Conservation (phyloP, 148 eudicot species). For the Amaranthus cruentus region DNA sequence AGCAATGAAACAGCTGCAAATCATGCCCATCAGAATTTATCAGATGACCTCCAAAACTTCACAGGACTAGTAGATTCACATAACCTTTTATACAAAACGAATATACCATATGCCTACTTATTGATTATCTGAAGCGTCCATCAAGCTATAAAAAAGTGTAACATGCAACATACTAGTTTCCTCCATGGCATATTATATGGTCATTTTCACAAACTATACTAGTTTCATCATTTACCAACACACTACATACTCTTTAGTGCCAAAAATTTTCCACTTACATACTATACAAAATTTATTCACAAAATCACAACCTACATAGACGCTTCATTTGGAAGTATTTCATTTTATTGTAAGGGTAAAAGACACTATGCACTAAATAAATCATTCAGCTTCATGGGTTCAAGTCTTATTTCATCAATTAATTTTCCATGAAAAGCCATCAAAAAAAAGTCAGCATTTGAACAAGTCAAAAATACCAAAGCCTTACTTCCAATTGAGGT, state of each 20-base stretch:
- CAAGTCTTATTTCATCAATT: background rate
- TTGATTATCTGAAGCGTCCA: background rate
- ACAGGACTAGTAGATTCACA: background rate
- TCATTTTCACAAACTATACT: too few species aligned
- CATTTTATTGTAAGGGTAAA: background rate
- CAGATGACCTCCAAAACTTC: background rate
- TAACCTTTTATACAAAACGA: background rate
- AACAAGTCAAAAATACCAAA: background rate
- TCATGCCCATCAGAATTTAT: background rate
- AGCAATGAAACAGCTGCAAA: slow-evolving; percentile 44
- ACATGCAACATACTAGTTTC: too few species aligned
- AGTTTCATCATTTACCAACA: background rate
- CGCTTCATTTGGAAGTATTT: background rate
- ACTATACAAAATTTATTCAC: background rate
- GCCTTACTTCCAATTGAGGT: too few species aligned
- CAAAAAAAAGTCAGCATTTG: background rate
- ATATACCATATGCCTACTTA: background rate
- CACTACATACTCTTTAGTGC: background rate
- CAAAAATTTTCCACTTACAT: background rate
- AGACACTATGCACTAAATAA: background rate
- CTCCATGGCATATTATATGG: too few species aligned
- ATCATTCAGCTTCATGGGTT: background rate
- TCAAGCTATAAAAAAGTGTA: background rate
- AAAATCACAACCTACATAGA: background rate
- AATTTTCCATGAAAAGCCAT: background rate